Conservation (phyloP, 768 basidiomycete genomes). For the Phlebiopsis gigantea region DNA sequence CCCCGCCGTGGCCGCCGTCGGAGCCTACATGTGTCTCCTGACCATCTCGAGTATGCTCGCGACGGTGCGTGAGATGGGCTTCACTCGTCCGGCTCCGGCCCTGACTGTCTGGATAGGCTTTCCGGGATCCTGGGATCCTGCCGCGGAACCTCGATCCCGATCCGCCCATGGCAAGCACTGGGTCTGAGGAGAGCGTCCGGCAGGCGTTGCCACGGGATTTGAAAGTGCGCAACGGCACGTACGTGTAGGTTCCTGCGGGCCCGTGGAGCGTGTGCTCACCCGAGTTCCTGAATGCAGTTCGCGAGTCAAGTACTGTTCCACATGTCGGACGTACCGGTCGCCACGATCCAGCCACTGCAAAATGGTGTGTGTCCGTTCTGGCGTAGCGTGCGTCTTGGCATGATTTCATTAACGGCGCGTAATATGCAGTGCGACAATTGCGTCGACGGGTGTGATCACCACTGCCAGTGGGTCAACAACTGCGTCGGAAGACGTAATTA, state of each 20-base stretch:
- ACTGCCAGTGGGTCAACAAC: conserved; percentile 90
- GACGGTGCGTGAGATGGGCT: conserved; percentile 45
- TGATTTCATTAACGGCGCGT: neutral
- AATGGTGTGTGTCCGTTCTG: conserved; percentile 47
- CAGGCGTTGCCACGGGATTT: conserved; percentile 78
- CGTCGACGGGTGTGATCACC: conserved; percentile 92
- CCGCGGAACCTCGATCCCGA: conserved; percentile 84
- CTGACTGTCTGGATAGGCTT: conserved; percentile 44
- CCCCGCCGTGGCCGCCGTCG: conserved; percentile 62
- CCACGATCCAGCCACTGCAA: conserved; percentile 95
- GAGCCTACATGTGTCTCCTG: conserved; percentile 57
- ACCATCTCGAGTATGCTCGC: conserved; percentile 72
- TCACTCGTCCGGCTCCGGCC: neutral
- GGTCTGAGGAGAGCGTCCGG: conserved; percentile 56
- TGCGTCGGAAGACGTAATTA: conserved; percentile 96
- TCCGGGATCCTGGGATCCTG: conserved; percentile 81
- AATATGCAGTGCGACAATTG: conserved; percentile 85
- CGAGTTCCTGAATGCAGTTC: conserved; percentile 44
- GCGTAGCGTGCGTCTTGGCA: neutral
- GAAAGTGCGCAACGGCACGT: conserved; percentile 73
- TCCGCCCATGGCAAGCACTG: conserved; percentile 67
- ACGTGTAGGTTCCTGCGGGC: conserved; percentile 27
- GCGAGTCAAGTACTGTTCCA: conserved; percentile 89
- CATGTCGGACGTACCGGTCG: conserved; percentile 89
- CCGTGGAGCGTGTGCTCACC: neutral